Conservation (phyloP, 495 filamentous ascomycete species). For the Penicillium pulvis region DNA sequence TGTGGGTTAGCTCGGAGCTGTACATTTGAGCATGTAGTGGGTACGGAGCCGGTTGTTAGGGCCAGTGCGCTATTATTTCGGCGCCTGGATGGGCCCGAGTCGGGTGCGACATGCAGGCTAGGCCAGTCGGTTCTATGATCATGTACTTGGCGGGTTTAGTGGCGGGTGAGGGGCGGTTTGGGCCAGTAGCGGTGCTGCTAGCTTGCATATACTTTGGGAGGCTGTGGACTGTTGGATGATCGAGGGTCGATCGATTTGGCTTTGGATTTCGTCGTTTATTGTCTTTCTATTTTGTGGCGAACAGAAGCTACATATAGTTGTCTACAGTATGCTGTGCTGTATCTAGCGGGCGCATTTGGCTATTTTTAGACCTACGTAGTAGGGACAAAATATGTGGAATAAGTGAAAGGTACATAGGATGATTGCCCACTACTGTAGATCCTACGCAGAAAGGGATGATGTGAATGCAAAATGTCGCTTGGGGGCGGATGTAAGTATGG, state of each 20-base stretch:
- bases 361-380: not conserved
- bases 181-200: not conserved
- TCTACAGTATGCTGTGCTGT: not conserved
- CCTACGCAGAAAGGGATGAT: not conserved
- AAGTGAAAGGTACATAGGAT: not conserved
- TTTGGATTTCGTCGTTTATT: not conserved
- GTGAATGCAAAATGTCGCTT: not conserved
- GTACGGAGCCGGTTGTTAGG: slow-evolving; percentile 1
- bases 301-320: not conserved
- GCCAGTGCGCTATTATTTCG: slow-evolving; percentile 23
- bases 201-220: slow-evolving; percentile 8
- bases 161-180: slow-evolving; percentile 6
- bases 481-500: slow-evolving; percentile 3
- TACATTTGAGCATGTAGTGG: not conserved
- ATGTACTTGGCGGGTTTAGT: slow-evolving; percentile 12
- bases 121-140: slow-evolving; percentile 28
- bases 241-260: not conserved
- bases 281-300: not conserved
- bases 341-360: not conserved
- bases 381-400: too few species aligned
- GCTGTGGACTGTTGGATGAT: not conserved
- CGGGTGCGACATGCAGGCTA: slow-evolving; percentile 30
- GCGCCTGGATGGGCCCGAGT: slow-evolving; percentile 23
- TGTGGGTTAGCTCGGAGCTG: not conserved
- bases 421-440: not conserved